Base-by-base conservation (phyloP, 495 filamentous ascomycete species). In the Acidomyces sp. region DNA sequence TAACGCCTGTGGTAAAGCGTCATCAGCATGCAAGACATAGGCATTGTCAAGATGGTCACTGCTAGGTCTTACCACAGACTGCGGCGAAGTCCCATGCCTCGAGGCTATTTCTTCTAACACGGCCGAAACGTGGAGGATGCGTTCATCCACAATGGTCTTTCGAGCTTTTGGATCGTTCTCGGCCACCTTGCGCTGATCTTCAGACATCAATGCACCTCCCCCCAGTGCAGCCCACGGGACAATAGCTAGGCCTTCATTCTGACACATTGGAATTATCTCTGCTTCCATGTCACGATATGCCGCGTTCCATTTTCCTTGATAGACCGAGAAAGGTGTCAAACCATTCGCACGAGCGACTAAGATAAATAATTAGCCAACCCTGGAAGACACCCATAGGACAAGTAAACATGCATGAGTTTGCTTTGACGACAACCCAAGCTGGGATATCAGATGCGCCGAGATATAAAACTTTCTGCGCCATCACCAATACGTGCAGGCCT, bases 241-340 rank as follows among this genome's bases (percentile, higher is more conserved):
- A 13, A 28, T 41, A 10, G 18, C 43, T 45, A 52, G 43, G 3
- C 69, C 69, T 0, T 60, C 43, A 0, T 60, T 54, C 36, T 55
- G 48, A 52, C 62, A 73, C 52, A 65, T 66, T n/a, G n/a, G 48
- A 4, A 51, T 31, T 29, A 51, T 51, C 7, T 51, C 48, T 6
- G 41, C 41, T 27, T 51, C 48, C 15, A 51, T 22, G 44, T 51
- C 48, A n/a, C 48, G 45, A n/a, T 41, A 38, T 6, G 37, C 31
- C 3, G 37, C 43, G 38, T 27, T 41, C 48, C 48, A 51, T 27
- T 30, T 34, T 15, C 48, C 48, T 37, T 51, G 48, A 32, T 48
- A 51, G 13, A 50, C 29, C 45, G 25, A 39, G 32, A 50, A 50
- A n/a, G 37, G 44, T 9, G 28, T 41, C 39, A 47, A 20, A 6